Base-by-base conservation (phyloP, 768 basidiomycete species). In the Suillus plorans region DNA sequence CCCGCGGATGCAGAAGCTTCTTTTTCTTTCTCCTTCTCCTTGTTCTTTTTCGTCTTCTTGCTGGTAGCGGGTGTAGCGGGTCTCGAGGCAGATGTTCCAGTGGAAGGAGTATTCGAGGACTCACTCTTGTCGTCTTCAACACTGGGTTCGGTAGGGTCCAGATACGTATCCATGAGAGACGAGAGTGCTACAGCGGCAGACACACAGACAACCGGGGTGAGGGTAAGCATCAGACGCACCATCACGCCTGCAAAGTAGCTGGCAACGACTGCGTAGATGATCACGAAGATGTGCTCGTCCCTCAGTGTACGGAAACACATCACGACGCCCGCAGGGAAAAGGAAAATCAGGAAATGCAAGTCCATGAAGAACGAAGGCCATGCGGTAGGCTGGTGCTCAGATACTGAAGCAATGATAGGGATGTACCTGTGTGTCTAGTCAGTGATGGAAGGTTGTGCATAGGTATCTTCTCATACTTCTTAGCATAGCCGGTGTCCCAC, bases 351-450 rank as follows among this genome's bases (percentile, higher is more conserved):
- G 85, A 98, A 91, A 71, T 97, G 92, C 63, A 99, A 89, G 76
- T 99, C 97, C 91, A 98, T 99, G 83, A 97, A 99, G 85, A 99
- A 99, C 2, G 97, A 91, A 12, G 97, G 97, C 97, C 97, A 99
- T 44, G 97, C 97, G 6, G 97, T 99, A 20, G 97, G 97, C 75
- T 99, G 97, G 80, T 99, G 97, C 80, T 99, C 97, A 22, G 95
- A 97, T 44, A 99, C 97, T 20, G 96, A 98, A 12, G 97, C 97
- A 70, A 99, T 99, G 79, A 98, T 98, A 34, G 96, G 96, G 70
- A 97, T 94, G 73, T 95, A 91, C 72, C 92, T 94, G 71, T 8
- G 39, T 44, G 8, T 31, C 53, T 59, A 28, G 18, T 63, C 25
- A 59, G 63, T 57, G 45, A 63, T 41, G 52, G 70, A 36, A 9